phyloP scores from a whole-genome alignment of 1,284 basidiomycete species.

The Pseudozyma thailandica region DNA sequence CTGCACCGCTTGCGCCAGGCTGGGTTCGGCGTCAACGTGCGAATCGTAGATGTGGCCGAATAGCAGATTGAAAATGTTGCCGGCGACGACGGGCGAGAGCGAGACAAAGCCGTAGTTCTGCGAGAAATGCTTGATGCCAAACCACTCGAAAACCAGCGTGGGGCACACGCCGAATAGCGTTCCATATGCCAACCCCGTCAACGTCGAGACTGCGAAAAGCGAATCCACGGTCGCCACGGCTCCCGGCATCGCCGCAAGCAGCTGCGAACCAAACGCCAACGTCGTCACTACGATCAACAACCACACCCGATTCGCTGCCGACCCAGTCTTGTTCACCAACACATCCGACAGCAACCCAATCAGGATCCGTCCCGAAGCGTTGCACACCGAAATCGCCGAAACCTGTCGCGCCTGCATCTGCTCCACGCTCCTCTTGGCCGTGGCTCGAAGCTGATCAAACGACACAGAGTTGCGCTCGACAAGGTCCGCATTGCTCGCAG shows the following conservation, averaged over 20 bases:
- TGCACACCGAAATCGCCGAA: constrained; percentile 83
- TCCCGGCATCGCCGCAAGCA: constrained; percentile 59
- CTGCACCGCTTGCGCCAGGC: background rate
- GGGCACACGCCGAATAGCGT: constrained; percentile 81
- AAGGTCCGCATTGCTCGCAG: constrained; percentile 15
- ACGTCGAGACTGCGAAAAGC: constrained; percentile 80
- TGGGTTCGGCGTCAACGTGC: constrained; percentile 30
- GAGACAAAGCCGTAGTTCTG: constrained; percentile 87
- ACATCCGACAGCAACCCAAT: constrained; percentile 82
- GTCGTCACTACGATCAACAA: constrained; percentile 58
- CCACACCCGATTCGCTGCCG: constrained; percentile 51
- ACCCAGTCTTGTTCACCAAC: constrained; percentile 44
- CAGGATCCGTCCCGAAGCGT: constrained; percentile 81
- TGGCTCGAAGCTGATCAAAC: constrained; percentile 66
- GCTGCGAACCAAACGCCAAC: constrained; percentile 57
- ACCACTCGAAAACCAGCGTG: constrained; percentile 84
- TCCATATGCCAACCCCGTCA: constrained; percentile 81
- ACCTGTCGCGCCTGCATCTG: constrained; percentile 81
- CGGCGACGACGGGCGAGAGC: constrained; percentile 80
- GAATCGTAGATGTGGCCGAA: constrained; percentile 74
- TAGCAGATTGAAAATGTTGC: constrained; percentile 83
- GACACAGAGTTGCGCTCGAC: background rate
- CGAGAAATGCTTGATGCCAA: constrained; percentile 82
- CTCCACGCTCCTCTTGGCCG: constrained; percentile 76
- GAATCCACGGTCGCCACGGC: constrained; percentile 74